Percentiles rank a stretch among this genome's conserved stretches.
Evolutionary conservation across 257 asterid species (phyloP).

Genomic region (Voacanga thouarsii): DNA sequence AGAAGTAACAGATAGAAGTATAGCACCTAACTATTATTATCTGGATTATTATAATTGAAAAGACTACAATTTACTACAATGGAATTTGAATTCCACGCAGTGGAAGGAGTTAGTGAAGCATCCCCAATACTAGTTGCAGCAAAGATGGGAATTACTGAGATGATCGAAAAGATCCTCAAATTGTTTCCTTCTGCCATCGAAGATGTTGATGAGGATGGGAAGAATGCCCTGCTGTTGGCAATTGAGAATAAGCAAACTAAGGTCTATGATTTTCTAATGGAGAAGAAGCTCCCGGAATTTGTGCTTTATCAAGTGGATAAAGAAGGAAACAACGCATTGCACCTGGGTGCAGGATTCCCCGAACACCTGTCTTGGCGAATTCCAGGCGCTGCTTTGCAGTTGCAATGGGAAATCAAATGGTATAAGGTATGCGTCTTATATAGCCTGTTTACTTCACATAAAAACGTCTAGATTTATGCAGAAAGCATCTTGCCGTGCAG

Average conservation of each 20-base stretch:
- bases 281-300: conserved; percentile 25
- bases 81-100: background rate
- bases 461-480: too few species aligned
- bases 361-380: conserved; percentile 45
- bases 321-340: conserved; percentile 44
- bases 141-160: conserved; percentile 50
- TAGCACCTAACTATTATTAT: background rate
- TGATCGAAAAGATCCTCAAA: conserved; percentile 42
- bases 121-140: conserved; percentile 50
- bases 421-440: conserved; percentile 36
- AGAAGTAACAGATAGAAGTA: background rate
- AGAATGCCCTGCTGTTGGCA: conserved; percentile 54
- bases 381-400: conserved; percentile 60
- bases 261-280: conserved; percentile 27
- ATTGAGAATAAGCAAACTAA: conserved; percentile 44
- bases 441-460: background rate
- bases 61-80: background rate
- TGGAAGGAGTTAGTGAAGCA: background rate
- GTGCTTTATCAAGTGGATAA: conserved; percentile 43
- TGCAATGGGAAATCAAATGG: conserved; percentile 66
- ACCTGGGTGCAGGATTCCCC: conserved; percentile 46
- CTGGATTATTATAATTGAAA: background rate
- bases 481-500: conserved; percentile 30
- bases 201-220: conserved; percentile 39
- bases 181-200: conserved; percentile 46